Evolutionary conservation across 306 rosid species (phyloP).

Genomic region (Medicago truncatula): MtrunA17r5.0-ANR NC_053043.1:36065001-36065500

Average conservation of each 20-base stretch:
- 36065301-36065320: too few species aligned
- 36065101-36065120: slow-evolving; percentile 36
- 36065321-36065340: too few species aligned
- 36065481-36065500: slow-evolving; percentile 35
- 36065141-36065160: slow-evolving; percentile 43
- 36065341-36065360: too few species aligned
- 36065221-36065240: slow-evolving; percentile 62
- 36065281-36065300: too few species aligned
- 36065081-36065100: slow-evolving; percentile 35
- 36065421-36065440: slow-evolving; percentile 44
- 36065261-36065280: too few species aligned
- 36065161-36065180: slow-evolving; percentile 44
- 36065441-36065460: slow-evolving; percentile 54
- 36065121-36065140: slow-evolving; percentile 43
- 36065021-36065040: slow-evolving; percentile 21
- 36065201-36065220: slow-evolving; percentile 39
- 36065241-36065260: too few species aligned
- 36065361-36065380: too few species aligned
- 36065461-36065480: slow-evolving; percentile 49
- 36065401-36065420: slow-evolving; percentile 55
- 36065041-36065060: slow-evolving; percentile 44
- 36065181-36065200: slow-evolving; percentile 37
- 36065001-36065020: slow-evolving; percentile 28
- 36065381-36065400: slow-evolving; percentile 59
- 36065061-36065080: slow-evolving; percentile 39